Percentiles rank a stretch among this genome's conserved stretches.
These are phyloP conservation scores for Scheffersomyces ergatensis DNA, from an alignment of 805 yeast species.

Conservation along the genomic window DNA sequence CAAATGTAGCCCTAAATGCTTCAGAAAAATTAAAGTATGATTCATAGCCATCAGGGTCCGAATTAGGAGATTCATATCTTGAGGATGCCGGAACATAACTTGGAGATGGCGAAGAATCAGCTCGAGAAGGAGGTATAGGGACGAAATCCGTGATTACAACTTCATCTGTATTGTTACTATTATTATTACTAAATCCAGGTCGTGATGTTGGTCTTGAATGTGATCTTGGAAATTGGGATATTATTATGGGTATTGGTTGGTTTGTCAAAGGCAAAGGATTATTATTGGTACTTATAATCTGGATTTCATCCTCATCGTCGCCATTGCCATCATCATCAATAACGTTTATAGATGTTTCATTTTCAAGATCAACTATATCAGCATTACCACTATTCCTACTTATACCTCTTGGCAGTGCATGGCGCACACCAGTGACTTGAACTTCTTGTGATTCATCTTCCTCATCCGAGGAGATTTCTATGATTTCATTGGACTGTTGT, in stretches of 20 bases:
- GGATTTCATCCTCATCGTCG: constrained; percentile 15
- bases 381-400: not conserved
- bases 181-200: constrained; percentile 2
- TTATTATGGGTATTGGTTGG: not conserved
- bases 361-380: constrained; percentile 6
- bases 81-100: too few species aligned
- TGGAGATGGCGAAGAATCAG: too few species aligned
- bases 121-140: constrained; percentile 6
- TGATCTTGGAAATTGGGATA: not conserved
- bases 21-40: too few species aligned
- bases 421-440: too few species aligned
- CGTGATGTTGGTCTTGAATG: not conserved
- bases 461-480: constrained; percentile 13
- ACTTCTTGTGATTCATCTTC: too few species aligned
- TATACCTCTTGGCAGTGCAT: too few species aligned
- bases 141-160: constrained; percentile 21
- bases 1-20: too few species aligned
- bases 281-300: constrained; percentile 9
- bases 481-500: too few species aligned
- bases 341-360: too few species aligned
- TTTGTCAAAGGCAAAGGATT: not conserved
- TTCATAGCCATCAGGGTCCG: too few species aligned
- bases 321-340: constrained; percentile 3
- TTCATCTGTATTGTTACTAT: constrained; percentile 14
- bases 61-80: too few species aligned